Base-by-base conservation (phyloP, 768 basidiomycete genomes). In the Ramaria rubella region DNA sequence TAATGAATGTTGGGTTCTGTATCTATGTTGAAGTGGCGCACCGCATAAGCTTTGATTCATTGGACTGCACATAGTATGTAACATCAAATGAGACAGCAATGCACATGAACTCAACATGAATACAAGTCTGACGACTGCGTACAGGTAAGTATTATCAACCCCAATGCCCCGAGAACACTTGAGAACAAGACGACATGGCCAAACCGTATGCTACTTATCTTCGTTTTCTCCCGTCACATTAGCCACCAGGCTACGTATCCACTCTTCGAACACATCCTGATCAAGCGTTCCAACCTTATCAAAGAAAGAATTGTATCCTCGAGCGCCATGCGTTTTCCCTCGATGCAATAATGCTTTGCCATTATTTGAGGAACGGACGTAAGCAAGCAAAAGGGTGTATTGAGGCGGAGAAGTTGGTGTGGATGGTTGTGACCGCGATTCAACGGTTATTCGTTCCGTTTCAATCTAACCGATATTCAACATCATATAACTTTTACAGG, bases 301-400 rank as follows among this genome's bases (percentile, higher is more conserved):
- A 65, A 95, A 93, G 70, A 95, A 90, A 14, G 77, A 76, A 30
- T 82, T 82, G 69, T 86, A 88, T 19, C 76, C 73, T 42, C 77
- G 76, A 15, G 75, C 74, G 7, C 79, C 79, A 46, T 76, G 75
- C 15, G 81, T 77, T 56, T 81, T 81, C 11, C 84, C 82, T 63
- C 84, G 83, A 53, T 81, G 81, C 6, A 96, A 80, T 11, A 94
- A 77, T 4, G 86, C 85, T 74, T 95, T 95, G 52, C 94, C 94
- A 34, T 83, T 83, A 49, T 85, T 88, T 3, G 90, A 82, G 27
- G 90, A 88, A 58, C 87, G 86, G 30, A 87, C 75, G 68, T 89
- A 94, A 48, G 78, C 74, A 49, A 88, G 70, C 42, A 77, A 74
- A 60, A 95, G 73, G 15, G 77, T 70, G 69, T 93, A 94, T 46